phyloP scores from a whole-genome alignment of 768 basidiomycete genomes.

The Suillus americanus region DNA sequence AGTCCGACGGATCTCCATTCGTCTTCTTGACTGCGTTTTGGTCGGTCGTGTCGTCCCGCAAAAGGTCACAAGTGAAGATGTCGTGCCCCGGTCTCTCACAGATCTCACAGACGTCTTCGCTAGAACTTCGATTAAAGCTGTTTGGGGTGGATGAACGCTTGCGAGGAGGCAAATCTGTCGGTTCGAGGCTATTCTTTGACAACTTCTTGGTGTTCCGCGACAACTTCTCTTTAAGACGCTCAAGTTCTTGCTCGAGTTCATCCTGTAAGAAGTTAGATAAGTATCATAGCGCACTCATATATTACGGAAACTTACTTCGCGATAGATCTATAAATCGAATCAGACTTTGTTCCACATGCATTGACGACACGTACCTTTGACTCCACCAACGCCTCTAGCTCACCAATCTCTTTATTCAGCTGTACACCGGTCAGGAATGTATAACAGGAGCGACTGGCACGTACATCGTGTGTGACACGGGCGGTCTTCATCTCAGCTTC shows the following conservation, averaged over 20 bases:
- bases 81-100: slow-evolving; percentile 86
- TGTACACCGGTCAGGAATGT: slow-evolving; percentile 28
- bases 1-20: slow-evolving; percentile 28
- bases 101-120: slow-evolving; percentile 71
- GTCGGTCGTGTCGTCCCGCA: slow-evolving; percentile 51
- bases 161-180: slow-evolving; percentile 28
- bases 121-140: slow-evolving; percentile 22
- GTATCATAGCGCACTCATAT: neutral
- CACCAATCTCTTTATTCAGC: slow-evolving; percentile 90
- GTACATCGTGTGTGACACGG: slow-evolving; percentile 64
- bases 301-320: slow-evolving; percentile 51
- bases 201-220: slow-evolving; percentile 58
- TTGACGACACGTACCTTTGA: slow-evolving; percentile 61
- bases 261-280: slow-evolving; percentile 45
- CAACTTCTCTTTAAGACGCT: slow-evolving; percentile 71
- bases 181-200: slow-evolving; percentile 46
- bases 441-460: slow-evolving; percentile 21
- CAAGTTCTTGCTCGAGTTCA: slow-evolving; percentile 84
- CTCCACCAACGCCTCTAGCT: slow-evolving; percentile 92
- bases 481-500: slow-evolving; percentile 78
- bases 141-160: slow-evolving; percentile 21
- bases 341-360: neutral
- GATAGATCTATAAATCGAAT: slow-evolving; percentile 63
- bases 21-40: slow-evolving; percentile 14
- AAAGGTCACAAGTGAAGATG: slow-evolving; percentile 78